Percentiles rank a stretch among this genome's conserved stretches.
These are phyloP conservation scores for Cyberlindnera samutprakarnensis DNA, from an alignment of 805 yeast species.

Conservation along the genomic window DNA sequence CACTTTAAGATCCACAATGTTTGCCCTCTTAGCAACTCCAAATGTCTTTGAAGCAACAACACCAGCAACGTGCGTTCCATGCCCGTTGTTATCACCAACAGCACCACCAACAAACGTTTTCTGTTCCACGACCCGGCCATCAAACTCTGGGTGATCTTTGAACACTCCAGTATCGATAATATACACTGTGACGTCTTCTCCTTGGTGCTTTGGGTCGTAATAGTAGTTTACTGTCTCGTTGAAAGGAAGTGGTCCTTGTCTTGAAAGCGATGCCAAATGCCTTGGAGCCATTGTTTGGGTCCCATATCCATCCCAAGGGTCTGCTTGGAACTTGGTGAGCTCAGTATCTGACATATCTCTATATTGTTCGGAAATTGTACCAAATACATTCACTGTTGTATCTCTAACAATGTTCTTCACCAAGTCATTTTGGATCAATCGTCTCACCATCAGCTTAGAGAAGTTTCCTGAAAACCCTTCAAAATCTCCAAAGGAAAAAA, in stretches of 20 bases:
- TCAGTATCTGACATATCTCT: conserved; percentile 8
- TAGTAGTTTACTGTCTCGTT: conserved; percentile 32
- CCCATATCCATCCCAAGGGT: conserved; percentile 7
- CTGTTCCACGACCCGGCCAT: conserved; percentile 52
- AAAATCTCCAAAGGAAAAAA: conserved; percentile 62
- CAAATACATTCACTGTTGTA: conserved; percentile 49
- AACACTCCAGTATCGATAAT: conserved; percentile 82
- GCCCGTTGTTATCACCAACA: conserved; percentile 71
- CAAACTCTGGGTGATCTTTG: conserved; percentile 53
- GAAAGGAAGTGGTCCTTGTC: conserved; percentile 30
- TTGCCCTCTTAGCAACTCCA: conserved; percentile 74
- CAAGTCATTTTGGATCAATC: conserved; percentile 49
- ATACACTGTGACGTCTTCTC: conserved; percentile 62
- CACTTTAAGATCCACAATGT: conserved; percentile 68
- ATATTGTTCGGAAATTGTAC: conserved; percentile 19
- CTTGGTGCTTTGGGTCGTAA: conserved; percentile 40
- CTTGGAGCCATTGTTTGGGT: conserved; percentile 48
- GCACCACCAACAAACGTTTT: conserved; percentile 54
- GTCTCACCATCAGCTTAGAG: conserved; percentile 36
- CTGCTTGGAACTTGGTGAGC: not conserved
- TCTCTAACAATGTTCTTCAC: conserved; percentile 69
- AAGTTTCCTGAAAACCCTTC: conserved; percentile 64
- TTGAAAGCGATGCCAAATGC: conserved; percentile 60
- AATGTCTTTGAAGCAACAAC: conserved; percentile 68
- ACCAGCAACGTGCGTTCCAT: conserved; percentile 94